A percentile compares a stretch with the other conserved stretches of the same genome.
phyloP scores from a whole-genome alignment of 2,329 filamentous ascomycete species.

The Capronia americana region DNA sequence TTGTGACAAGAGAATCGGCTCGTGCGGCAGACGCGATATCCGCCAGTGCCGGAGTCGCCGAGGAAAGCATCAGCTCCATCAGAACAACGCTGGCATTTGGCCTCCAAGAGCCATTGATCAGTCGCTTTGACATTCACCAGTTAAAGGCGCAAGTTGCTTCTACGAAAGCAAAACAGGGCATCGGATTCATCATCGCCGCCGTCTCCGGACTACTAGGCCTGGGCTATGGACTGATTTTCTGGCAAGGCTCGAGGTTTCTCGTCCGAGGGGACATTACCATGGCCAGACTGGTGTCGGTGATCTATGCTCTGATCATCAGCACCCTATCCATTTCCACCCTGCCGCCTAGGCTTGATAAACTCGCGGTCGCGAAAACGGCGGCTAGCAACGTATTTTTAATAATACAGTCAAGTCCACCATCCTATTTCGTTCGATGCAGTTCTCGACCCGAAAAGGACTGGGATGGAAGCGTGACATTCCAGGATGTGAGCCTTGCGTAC shows the following conservation, averaged over 20 bases:
- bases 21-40: not conserved
- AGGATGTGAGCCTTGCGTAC: constrained; percentile 89
- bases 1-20: not conserved
- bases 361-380: not conserved
- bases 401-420: not conserved
- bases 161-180: not conserved
- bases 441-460: not conserved
- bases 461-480: constrained; percentile 60
- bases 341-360: not conserved
- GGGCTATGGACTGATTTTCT: not conserved
- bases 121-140: not conserved
- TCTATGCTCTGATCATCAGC: not conserved
- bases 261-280: not conserved
- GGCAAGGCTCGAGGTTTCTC: constrained; percentile 1
- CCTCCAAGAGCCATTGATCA: not conserved
- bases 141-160: not conserved
- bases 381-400: not conserved
- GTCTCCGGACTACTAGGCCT: not conserved
- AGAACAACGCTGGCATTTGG: not conserved
- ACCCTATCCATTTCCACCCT: not conserved
- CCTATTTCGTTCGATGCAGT: too few species aligned
- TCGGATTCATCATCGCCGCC: not conserved
- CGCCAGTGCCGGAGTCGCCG: not conserved
- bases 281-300: not conserved
- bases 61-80: not conserved